A percentile compares a stretch with the other conserved stretches of the same genome.
Evolutionary conservation across 2,329 filamentous ascomycete species (phyloP).

Genomic region (Diaporthe humulicola): DNA sequence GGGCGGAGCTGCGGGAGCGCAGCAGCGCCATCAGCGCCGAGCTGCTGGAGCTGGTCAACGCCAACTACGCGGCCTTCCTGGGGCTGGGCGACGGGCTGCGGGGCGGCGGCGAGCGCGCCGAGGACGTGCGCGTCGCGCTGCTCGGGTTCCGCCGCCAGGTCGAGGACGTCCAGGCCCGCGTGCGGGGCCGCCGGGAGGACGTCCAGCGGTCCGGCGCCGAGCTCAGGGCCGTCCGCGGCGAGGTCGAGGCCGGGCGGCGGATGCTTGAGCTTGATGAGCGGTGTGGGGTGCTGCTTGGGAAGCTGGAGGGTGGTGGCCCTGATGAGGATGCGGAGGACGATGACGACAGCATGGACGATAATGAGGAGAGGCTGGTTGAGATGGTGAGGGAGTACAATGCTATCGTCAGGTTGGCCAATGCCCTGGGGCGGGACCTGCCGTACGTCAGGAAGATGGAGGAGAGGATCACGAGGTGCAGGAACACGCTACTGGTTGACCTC

Average conservation of each 20-base stretch:
- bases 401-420: conserved; percentile 57
- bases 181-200: conserved; percentile 74
- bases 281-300: conserved; percentile 72
- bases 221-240: conserved; percentile 71
- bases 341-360: conserved; percentile 48
- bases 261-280: conserved; percentile 78
- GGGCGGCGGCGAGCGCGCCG: conserved; percentile 91
- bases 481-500: conserved; percentile 69
- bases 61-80: conserved; percentile 93
- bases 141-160: conserved; percentile 88
- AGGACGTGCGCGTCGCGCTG: conserved; percentile 88
- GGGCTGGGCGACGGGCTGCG: conserved; percentile 83
- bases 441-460: conserved; percentile 67
- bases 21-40: conserved; percentile 86
- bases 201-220: conserved; percentile 74
- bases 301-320: conserved; percentile 54
- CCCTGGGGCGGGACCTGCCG: conserved; percentile 60
- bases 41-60: conserved; percentile 93
- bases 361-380: conserved; percentile 52
- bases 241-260: conserved; percentile 72
- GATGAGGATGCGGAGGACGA: conserved; percentile 48
- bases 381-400: conserved; percentile 61
- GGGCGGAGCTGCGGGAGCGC: conserved; percentile 85
- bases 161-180: conserved; percentile 76
- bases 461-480: conserved; percentile 65